phyloP scores from a whole-genome alignment of 140 eudicot species.

The Stevia rebaudiana region DNA sequence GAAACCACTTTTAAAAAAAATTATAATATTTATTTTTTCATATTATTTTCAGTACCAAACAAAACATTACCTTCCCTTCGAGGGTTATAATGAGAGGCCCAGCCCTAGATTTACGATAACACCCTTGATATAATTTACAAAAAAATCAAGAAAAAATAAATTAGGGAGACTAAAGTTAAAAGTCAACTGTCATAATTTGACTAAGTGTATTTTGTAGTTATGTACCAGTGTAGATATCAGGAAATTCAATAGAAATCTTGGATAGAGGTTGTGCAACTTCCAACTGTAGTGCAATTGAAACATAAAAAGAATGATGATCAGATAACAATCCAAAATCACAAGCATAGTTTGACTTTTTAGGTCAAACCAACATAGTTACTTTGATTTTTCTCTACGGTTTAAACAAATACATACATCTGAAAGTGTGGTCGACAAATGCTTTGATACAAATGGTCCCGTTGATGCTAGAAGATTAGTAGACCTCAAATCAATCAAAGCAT shows the following conservation, averaged over 20 bases:
- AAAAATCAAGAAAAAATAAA: constrained; percentile 12
- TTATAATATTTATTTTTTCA: not conserved
- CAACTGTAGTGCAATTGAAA: constrained; percentile 37
- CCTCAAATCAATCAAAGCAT: constrained; percentile 51
- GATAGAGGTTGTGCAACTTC: constrained; percentile 83
- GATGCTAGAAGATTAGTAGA: constrained; percentile 39
- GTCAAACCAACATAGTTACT: constrained; percentile 1
- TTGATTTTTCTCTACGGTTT: no score
- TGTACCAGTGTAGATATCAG: constrained; percentile 74
- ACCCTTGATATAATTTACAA: constrained; percentile 33
- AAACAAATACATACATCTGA: constrained; percentile 57
- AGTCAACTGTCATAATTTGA: constrained; percentile 3
- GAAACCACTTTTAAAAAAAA: constrained; percentile 7
- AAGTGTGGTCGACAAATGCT: constrained; percentile 50
- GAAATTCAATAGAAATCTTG: constrained; percentile 55
- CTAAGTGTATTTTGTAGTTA: not conserved
- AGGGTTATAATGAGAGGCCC: constrained; percentile 62
- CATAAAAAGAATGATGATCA: not conserved
- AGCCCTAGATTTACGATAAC: constrained; percentile 61
- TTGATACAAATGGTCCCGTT: constrained; percentile 48
- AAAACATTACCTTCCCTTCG: constrained; percentile 60
- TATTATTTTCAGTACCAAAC: not conserved
- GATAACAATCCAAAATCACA: not conserved
- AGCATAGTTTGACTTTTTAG: constrained; percentile 1
- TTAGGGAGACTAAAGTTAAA: constrained; percentile 9